Base-by-base conservation (phyloP, 2,329 filamentous ascomycete species). In the Endocalyx cinctus region DNA sequence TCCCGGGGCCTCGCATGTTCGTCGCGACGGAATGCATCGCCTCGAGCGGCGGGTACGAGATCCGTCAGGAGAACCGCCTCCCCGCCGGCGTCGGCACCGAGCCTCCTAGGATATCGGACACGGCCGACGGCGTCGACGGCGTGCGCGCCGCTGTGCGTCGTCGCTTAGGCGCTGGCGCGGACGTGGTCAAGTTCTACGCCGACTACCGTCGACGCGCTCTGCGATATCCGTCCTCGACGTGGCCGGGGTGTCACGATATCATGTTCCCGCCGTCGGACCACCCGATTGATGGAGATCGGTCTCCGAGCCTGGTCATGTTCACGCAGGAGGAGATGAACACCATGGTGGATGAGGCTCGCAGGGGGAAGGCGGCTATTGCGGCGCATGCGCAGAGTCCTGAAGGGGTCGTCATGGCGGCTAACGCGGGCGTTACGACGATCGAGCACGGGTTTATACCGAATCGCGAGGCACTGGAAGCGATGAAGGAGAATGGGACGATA, bases 1-100 rank as follows among this genome's bases (percentile, higher is more conserved):
- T 64, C 2, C 69, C 71, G 0, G 74, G 74, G 0, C 73, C 74
- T 0, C 64, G 74, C 3, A 59, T 77, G 25, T 74, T 75, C 48
- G 72, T 76, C 17, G 68, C 70, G 4, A 75, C 71, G 0, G 62
- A 70, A 34, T 63, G 62, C 14, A 54, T 77, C 10, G 69, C 71
- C 5, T 67, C 62, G 25, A 67, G 62, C 8, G 66, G 69, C 7
- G 64, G 68, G 0, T 77, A 72, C 43, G 70, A 69, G 43, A 49
- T 66, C 12, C 60, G 67, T 5, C 58, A 60, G 12, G 72, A 75
- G 52, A 73, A 71, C 43, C 39, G 42, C 6, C 40, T 46, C 3
- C 41, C 42, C 5, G n/a, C n/a, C n/a, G 48, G 51, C 18, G 45
- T 44, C 7, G 55, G 56, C 15, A 50, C 58, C 18, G 42, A 45